Evolutionary conservation across 805 yeast genomes (phyloP).

Genomic region (Candida qinlingensis): DNA sequence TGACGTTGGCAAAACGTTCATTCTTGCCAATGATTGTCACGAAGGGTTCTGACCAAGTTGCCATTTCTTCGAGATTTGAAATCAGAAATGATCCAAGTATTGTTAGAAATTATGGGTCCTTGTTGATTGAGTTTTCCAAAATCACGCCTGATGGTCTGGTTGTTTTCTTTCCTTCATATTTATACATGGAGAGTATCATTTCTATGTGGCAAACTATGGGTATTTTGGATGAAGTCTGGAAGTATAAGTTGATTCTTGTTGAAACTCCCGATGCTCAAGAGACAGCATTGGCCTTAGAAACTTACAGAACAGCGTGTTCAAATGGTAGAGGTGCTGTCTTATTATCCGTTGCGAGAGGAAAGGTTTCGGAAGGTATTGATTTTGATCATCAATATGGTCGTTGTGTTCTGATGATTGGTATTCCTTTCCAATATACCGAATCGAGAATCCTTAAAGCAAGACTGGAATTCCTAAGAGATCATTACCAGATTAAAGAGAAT

Average conservation of each 20-base stretch:
- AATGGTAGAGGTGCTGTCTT: conserved; percentile 97
- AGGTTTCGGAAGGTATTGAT: conserved; percentile 98
- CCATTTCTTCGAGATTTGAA: conserved; percentile 93
- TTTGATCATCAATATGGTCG: conserved; percentile 98
- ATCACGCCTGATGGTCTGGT: conserved; percentile 98
- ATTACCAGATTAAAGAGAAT: conserved; percentile 86
- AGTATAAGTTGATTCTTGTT: conserved; percentile 86
- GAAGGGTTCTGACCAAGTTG: conserved; percentile 96
- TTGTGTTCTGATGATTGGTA: conserved; percentile 97
- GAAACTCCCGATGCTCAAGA: conserved; percentile 99
- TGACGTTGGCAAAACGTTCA: conserved; percentile 89
- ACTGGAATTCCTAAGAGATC: conserved; percentile 87
- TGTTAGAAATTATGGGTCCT: conserved; percentile 92
- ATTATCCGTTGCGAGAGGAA: conserved; percentile 97
- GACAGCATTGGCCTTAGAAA: conserved; percentile 90
- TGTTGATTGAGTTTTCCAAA: conserved; percentile 87
- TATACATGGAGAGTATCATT: conserved; percentile 96
- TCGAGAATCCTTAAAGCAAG: conserved; percentile 94
- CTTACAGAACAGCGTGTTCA: conserved; percentile 92
- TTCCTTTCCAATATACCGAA: conserved; percentile 98
- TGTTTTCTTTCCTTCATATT: conserved; percentile 93
- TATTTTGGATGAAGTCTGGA: conserved; percentile 96
- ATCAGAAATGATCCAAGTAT: conserved; percentile 97
- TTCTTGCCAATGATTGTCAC: conserved; percentile 95
- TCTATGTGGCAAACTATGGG: conserved; percentile 99